phyloP scores from a whole-genome alignment of 208 protist species.

The Porcisia deanei region DNA sequence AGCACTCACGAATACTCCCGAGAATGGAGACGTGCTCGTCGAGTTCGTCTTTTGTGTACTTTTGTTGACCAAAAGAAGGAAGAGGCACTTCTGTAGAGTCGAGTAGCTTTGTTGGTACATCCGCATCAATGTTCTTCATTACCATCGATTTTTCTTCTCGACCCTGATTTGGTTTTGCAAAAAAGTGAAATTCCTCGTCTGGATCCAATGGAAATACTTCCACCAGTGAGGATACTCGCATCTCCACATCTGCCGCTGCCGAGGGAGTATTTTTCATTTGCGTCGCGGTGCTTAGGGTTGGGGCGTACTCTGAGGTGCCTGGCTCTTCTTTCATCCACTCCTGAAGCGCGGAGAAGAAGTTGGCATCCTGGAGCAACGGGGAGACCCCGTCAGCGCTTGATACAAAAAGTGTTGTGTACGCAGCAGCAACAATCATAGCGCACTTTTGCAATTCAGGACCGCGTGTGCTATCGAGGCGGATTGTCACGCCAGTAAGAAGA shows the following conservation, averaged over 20 bases:
- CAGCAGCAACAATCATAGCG: constrained; percentile 40
- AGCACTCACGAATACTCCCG: constrained; percentile 53
- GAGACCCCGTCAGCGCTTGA: constrained; percentile 22
- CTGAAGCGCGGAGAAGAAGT: constrained; percentile 25
- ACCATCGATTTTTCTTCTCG: not conserved
- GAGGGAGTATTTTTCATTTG: not conserved
- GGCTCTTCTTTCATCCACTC: constrained; percentile 36
- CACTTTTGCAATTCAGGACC: constrained; percentile 19
- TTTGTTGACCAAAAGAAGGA: constrained; percentile 42
- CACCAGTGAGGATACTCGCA: constrained; percentile 1
- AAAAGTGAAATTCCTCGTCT: constrained; percentile 31
- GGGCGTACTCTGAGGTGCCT: not conserved
- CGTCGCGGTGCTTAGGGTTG: not conserved
- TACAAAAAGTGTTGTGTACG: constrained; percentile 43
- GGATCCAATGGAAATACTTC: constrained; percentile 26
- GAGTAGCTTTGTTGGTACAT: not conserved
- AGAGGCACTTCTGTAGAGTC: constrained; percentile 6
- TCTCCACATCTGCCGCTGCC: not conserved
- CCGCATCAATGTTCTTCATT: not conserved
- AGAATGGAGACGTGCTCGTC: constrained; percentile 46
- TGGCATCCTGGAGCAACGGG: constrained; percentile 29
- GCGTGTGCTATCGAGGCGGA: constrained; percentile 43
- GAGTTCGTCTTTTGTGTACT: constrained; percentile 39
- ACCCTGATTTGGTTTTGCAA: not conserved
- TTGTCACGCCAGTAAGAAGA: constrained; percentile 49